Base-by-base conservation (phyloP, 208 protist species). In the Acanthamoeba royreba region DNA sequence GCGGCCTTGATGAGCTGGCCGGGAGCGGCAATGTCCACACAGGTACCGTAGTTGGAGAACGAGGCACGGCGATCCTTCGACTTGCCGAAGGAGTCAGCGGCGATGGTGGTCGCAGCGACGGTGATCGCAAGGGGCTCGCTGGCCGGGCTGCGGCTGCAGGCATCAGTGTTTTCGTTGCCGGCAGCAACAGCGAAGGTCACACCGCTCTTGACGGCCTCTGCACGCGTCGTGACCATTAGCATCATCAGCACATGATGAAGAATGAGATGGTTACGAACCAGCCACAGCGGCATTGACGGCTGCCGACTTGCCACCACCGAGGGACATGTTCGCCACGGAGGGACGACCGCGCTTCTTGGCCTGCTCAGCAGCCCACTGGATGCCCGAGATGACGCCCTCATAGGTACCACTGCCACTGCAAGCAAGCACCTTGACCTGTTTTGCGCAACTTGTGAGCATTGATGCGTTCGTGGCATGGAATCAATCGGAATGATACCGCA, bases 41-140 rank as follows among this genome's bases (percentile, higher is more conserved):
- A 93, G 35, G 33, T 92, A 8, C 89, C 89, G 74, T 92, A 92
- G 89, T 93, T 93, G 89, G 89, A 93, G 74, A 92, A 93, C 4
- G 25, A 93, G 45, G 72, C 28, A 33, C 89, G 63, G 22, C 25
- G 22, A 43, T 85, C 72, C 4, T 1, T 85, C 72, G n/a, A 25
- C n/a, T n/a, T n/a, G n/a, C n/a, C n/a, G n/a, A n/a, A n/a, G n/a
- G n/a, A n/a, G 40, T 85, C n/a, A 5, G 28, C 38, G 63, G 25
- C 40, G 1, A 92, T 87, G 5, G 25, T 40, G 38, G 72, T 93
- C 31, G 89, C 52, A 35, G 28, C 89, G 40, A 92, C 85, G n/a
- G 89, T 92, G 45, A 93, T 61, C 28, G 89, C 72, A 22, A n/a
- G 25, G 28, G 25, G 22, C 4, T 25, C 89, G 74, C 2, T 9